Conservation (phyloP, 768 basidiomycete species). For the Tulasnella sp. region DNA sequence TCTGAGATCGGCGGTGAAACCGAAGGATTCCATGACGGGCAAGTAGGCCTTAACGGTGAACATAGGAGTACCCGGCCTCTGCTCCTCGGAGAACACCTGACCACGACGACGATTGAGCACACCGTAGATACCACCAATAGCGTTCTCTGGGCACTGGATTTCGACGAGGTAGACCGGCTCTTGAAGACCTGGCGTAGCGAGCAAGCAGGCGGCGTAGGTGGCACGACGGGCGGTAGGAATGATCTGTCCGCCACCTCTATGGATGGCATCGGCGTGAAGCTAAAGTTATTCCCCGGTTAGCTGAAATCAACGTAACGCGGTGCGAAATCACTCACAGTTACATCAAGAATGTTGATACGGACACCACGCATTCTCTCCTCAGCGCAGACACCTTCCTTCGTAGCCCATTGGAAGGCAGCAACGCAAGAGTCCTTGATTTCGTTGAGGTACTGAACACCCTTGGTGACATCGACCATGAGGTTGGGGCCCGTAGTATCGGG, state of each 20-base stretch:
- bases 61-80: conserved; percentile 95
- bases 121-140: conserved; percentile 94
- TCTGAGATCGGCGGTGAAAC: conserved; percentile 94
- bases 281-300: conserved; percentile 24
- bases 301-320: background rate
- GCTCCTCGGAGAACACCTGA: conserved; percentile 96
- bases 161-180: conserved; percentile 97
- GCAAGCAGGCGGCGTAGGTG: conserved; percentile 87
- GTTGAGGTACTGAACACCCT: conserved; percentile 97
- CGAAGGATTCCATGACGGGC: conserved; percentile 85
- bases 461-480: conserved; percentile 93
- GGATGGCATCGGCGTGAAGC: conserved; percentile 98
- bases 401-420: conserved; percentile 99
- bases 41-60: conserved; percentile 98
- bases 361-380: conserved; percentile 99
- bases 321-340: conserved; percentile 41
- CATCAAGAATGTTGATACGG: conserved; percentile 91
- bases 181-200: conserved; percentile 83
- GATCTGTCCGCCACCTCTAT: conserved; percentile 97
- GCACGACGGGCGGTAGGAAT: conserved; percentile 96
- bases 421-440: conserved; percentile 99
- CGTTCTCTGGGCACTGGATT: conserved; percentile 95
- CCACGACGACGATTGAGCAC: conserved; percentile 93
- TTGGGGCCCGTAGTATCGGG: conserved; percentile 97
- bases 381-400: conserved; percentile 91